Conservation (phyloP, 495 filamentous ascomycete genomes). For the Glutinoglossum americanum region DNA sequence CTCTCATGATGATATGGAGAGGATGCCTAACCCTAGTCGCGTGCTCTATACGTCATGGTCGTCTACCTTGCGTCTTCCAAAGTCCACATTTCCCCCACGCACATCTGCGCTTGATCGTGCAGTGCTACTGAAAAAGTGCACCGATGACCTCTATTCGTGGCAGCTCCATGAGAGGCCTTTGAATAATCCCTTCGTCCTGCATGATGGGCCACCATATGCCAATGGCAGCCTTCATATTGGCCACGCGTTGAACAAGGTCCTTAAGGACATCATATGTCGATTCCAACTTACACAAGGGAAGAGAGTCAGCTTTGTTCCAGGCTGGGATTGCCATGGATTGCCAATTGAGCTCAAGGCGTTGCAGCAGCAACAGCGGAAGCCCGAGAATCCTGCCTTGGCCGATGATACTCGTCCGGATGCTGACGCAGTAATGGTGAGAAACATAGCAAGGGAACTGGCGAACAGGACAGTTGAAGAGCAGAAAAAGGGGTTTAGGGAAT, state of each 20-base stretch:
- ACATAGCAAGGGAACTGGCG: conserved; percentile 55
- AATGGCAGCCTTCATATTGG: conserved; percentile 88
- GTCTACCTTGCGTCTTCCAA: conserved; percentile 37
- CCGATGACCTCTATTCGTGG: conserved; percentile 79
- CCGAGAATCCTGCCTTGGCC: not conserved
- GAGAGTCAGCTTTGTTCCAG: conserved; percentile 68
- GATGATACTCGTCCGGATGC: conserved; percentile 7
- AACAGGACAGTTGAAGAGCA: conserved; percentile 52
- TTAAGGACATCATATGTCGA: conserved; percentile 82
- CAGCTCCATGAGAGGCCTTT: conserved; percentile 39
- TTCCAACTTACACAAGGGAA: conserved; percentile 58
- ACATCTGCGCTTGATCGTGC: conserved; percentile 25
- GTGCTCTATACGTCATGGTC: conserved; percentile 31
- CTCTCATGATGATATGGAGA: not conserved
- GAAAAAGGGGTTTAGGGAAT: conserved; percentile 60
- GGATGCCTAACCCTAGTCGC: conserved; percentile 26
- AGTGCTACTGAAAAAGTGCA: conserved; percentile 53
- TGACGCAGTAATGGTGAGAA: conserved; percentile 31
- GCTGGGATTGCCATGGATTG: conserved; percentile 96
- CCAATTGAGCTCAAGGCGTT: conserved; percentile 97
- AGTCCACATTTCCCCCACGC: conserved; percentile 34
- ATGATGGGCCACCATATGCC: conserved; percentile 94
- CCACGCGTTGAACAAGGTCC: conserved; percentile 94
- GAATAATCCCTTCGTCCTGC: conserved; percentile 49
- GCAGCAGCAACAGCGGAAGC: conserved; percentile 23